A percentile compares a stretch with the other conserved stretches of the same genome.
phyloP scores from a whole-genome alignment of 2,329 filamentous ascomycete genomes.

The Phyllosticta citribraziliensis region DNA sequence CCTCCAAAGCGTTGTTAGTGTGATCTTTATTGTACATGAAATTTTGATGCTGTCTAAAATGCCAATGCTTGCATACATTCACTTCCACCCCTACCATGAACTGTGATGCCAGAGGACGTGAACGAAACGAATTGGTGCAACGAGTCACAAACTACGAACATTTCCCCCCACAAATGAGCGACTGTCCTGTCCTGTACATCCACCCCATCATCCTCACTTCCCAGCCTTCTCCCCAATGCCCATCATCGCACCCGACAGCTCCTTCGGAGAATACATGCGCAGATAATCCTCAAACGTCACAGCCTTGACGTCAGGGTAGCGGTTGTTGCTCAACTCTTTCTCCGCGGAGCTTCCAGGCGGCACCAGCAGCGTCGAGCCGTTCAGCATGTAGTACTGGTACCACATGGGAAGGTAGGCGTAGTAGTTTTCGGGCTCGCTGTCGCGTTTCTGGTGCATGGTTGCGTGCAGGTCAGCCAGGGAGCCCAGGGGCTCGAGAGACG shows the following conservation, averaged over 20 bases:
- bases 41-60: no score
- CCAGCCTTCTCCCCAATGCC: background rate
- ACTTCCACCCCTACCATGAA: no score
- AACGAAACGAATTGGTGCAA: no score
- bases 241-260: background rate
- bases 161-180: no score
- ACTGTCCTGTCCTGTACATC: no score
- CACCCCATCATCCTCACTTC: background rate
- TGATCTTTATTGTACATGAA: no score
- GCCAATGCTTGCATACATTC: no score
- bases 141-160: no score
- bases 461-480: constrained; percentile 21
- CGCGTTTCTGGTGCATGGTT: constrained; percentile 16
- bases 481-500: constrained; percentile 17
- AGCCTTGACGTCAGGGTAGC: constrained; percentile 8
- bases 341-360: background rate
- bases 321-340: constrained; percentile 6
- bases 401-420: constrained; percentile 4
- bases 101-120: no score
- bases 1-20: no score
- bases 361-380: background rate
- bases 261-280: background rate
- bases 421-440: constrained; percentile 11
- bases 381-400: constrained; percentile 9
- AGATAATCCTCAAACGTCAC: background rate